phyloP scores from a whole-genome alignment of 331 rosid genomes.

The Pyracantha coccinea region DNA sequence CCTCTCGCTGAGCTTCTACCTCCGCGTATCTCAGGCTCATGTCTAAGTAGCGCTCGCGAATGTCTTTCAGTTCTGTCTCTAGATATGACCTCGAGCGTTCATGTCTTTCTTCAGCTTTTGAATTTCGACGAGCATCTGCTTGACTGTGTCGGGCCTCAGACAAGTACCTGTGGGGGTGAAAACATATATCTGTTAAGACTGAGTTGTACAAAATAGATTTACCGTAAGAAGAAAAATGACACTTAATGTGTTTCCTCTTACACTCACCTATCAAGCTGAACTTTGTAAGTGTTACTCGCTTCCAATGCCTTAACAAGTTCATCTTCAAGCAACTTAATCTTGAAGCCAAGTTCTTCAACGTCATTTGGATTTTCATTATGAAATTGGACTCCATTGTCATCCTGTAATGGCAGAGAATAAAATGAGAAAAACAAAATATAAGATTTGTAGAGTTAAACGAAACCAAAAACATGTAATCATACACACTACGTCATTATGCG shows the following conservation, averaged over 20 bases:
- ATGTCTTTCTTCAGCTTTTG: slow-evolving; percentile 37
- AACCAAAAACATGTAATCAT: not conserved
- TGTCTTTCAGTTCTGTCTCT: slow-evolving; percentile 74
- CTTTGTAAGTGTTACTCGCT: slow-evolving; percentile 42
- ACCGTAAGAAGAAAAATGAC: not conserved
- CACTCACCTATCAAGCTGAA: slow-evolving; percentile 57
- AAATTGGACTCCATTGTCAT: slow-evolving; percentile 18
- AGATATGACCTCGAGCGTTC: slow-evolving; percentile 55
- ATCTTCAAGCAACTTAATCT: slow-evolving; percentile 41
- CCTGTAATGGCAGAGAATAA: slow-evolving; percentile 13
- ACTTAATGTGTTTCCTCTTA: slow-evolving; percentile 3
- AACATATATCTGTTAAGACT: not conserved
- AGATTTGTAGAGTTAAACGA: not conserved
- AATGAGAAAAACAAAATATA: not conserved
- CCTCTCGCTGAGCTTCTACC: slow-evolving; percentile 87
- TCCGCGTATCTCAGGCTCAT: slow-evolving; percentile 96
- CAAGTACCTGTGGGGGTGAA: slow-evolving; percentile 29
- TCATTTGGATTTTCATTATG: slow-evolving; percentile 20
- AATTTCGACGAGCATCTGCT: slow-evolving; percentile 22
- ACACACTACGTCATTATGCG: not conserved
- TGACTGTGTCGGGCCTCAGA: slow-evolving; percentile 36
- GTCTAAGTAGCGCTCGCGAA: slow-evolving; percentile 72
- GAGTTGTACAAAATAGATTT: not conserved
- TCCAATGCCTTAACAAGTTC: slow-evolving; percentile 52
- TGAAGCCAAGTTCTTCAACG: slow-evolving; percentile 19